Evolutionary conservation across 495 filamentous ascomycete genomes (phyloP), one percentile per base, ranked within the genome.

Genomic region (Neurospora pannonica): DNA sequence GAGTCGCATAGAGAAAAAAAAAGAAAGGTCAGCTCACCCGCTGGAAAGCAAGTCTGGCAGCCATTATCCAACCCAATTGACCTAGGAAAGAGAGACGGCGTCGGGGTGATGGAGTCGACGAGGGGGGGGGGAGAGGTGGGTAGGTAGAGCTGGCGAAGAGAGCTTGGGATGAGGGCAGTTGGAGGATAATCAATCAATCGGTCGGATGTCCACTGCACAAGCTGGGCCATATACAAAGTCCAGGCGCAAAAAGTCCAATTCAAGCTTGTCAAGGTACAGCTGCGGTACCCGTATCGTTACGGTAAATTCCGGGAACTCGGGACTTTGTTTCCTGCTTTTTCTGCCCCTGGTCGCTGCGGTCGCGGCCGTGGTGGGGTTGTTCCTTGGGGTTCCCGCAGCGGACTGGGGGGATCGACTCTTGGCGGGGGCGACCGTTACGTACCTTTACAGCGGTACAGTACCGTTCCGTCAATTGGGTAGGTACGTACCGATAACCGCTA

Each of bases 1-100:
- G 70, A n/a, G 38, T 46, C 40, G 71, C 42, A 38, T 34, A 73
- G 21, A 10, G 38, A 42, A 60, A 71, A 60, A 71, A 48, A 69
- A 48, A 17, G 19, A 39, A 5, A 36, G 3, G 40, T 39, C 28
- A 5, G 54, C 79, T 77, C 76, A 87, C 85, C 81, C 81, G 84
- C 79, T 83, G 84, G 74, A 87, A 81, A 81, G 86, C 79, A 80
- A 87, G 82, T 86, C 85, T 85, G 75, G 85, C 84, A 81, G 85
- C 85, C 85, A 87, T 60, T 87, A 79, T 77, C 82, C 76, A 74
- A 79, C 78, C 79, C 83, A 84, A 86, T 86, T 84, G 81, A 72
- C 77, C 74, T 60, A 40, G 48, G 28, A 46, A 74, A 40, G 67
- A 73, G 38, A 37, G 75, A 75, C 21, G 71, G 67, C 38, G 42